Conservation (phyloP, 1,284 basidiomycete genomes). For the Porodaedalea pini region DNA sequence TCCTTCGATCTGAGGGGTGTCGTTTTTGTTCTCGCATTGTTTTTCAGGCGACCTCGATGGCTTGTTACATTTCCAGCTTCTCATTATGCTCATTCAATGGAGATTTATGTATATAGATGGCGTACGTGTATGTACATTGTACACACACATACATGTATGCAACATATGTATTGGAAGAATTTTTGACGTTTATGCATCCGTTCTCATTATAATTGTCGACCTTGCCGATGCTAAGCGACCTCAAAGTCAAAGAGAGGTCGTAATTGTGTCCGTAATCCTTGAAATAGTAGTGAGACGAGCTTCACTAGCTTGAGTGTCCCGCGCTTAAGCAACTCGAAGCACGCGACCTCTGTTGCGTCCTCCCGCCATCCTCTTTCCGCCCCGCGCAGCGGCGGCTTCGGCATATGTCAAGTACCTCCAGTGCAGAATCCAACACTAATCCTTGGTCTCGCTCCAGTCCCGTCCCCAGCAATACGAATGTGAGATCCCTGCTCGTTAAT, state of each 20-base stretch:
- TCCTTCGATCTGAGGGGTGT: slow-evolving; percentile 8
- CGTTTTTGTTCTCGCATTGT: background rate
- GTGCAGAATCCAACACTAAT: background rate
- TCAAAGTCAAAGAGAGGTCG: too few species aligned
- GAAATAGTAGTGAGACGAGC: background rate
- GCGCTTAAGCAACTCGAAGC: too few species aligned
- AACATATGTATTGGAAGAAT: background rate
- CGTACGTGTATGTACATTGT: background rate
- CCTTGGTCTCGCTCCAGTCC: background rate
- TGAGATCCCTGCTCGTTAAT: background rate
- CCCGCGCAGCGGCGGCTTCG: too few species aligned
- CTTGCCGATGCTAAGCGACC: too few species aligned
- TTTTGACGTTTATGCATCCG: too few species aligned
- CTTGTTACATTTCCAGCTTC: slow-evolving; percentile 7
- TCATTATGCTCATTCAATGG: too few species aligned
- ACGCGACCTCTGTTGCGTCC: too few species aligned
- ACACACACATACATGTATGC: background rate
- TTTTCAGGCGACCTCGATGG: slow-evolving; percentile 5
- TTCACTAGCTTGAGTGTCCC: background rate
- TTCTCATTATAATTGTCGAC: too few species aligned
- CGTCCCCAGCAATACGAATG: background rate
- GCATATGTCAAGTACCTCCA: too few species aligned
- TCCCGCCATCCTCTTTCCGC: too few species aligned
- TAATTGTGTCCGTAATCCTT: too few species aligned
- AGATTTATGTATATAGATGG: background rate